These are phyloP conservation scores for Tylopilus subfusipes DNA, from an alignment of 768 basidiomycete genomes.

Conservation along the genomic window DNA sequence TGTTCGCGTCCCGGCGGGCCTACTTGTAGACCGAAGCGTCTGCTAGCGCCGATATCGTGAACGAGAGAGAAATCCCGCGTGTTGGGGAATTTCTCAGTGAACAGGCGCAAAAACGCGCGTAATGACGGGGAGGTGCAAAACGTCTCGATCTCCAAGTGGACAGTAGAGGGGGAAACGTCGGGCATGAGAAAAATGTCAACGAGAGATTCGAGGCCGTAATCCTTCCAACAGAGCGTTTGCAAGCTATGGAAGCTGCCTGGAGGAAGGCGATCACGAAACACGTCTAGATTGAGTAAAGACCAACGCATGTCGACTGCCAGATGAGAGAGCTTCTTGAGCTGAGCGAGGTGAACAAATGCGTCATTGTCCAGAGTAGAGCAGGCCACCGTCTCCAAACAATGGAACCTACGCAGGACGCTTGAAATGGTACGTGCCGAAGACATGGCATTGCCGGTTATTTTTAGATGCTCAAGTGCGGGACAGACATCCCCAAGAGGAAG, in stretches of 20 bases:
- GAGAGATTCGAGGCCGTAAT: slow-evolving; percentile 15
- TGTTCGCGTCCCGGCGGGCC: slow-evolving; percentile 19
- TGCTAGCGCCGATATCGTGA: slow-evolving; percentile 15
- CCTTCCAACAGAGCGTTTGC: slow-evolving; percentile 22
- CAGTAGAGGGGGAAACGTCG: slow-evolving; percentile 1
- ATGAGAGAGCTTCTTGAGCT: slow-evolving; percentile 18
- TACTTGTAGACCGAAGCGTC: slow-evolving; percentile 20
- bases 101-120: slow-evolving; percentile 11
- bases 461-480: slow-evolving; percentile 17
- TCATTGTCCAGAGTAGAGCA: slow-evolving; percentile 23
- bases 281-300: slow-evolving; percentile 14
- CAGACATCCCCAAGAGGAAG: slow-evolving; percentile 15
- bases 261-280: slow-evolving; percentile 10
- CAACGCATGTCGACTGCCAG: slow-evolving; percentile 24
- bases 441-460: slow-evolving; percentile 22
- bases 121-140: slow-evolving; percentile 20
- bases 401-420: slow-evolving; percentile 10
- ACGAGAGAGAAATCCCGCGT: slow-evolving; percentile 21
- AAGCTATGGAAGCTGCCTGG: slow-evolving; percentile 13
- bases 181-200: slow-evolving; percentile 22
- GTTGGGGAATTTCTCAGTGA: slow-evolving; percentile 10
- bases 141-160: slow-evolving; percentile 21
- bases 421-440: slow-evolving; percentile 13
- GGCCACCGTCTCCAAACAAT: slow-evolving; percentile 10
- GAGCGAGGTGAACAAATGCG: slow-evolving; percentile 22